These are phyloP conservation scores for Penicillium manginii DNA, from an alignment of 495 filamentous ascomycete species.

Conservation along the genomic window DNA sequence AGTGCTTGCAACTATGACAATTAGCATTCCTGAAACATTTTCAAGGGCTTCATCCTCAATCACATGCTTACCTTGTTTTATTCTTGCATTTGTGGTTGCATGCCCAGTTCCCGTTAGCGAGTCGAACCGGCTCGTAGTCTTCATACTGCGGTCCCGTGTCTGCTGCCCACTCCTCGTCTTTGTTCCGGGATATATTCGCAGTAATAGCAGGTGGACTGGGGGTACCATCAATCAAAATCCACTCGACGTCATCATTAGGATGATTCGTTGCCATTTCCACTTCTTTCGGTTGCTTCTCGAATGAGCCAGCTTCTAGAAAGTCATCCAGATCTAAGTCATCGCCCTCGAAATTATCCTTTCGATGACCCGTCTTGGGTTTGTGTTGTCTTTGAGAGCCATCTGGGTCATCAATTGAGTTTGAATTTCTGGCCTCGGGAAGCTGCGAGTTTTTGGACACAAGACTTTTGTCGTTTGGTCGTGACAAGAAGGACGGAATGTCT, in stretches of 20 bases:
- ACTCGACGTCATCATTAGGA: constrained; percentile 20
- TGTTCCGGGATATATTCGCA: neutral
- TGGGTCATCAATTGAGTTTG: neutral
- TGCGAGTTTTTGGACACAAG: neutral
- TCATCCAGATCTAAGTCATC: constrained; percentile 61
- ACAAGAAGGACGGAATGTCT: constrained; percentile 62
- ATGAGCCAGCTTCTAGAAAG: constrained; percentile 46
- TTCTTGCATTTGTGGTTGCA: constrained; percentile 87
- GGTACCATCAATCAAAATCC: constrained; percentile 23
- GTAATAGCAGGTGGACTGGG: constrained; percentile 10
- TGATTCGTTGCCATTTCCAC: too few relatives aligned
- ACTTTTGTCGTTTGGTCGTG: constrained; percentile 15
- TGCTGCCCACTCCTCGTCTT: constrained; percentile 16
- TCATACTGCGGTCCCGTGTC: constrained; percentile 21
- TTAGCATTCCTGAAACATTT: constrained; percentile 11
- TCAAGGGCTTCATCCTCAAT: neutral
- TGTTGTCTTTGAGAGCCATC: neutral
- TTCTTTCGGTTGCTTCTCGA: constrained; percentile 5
- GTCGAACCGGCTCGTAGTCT: constrained; percentile 51
- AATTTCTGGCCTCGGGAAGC: neutral
- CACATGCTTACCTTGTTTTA: constrained; percentile 55
- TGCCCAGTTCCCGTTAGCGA: constrained; percentile 83
- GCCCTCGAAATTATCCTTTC: constrained; percentile 56
- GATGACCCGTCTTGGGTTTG: constrained; percentile 2
- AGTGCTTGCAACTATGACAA: constrained; percentile 70